Evolutionary conservation across 2,329 filamentous ascomycete species (phyloP).

Genomic region (Neofusicoccum laricinum): DNA sequence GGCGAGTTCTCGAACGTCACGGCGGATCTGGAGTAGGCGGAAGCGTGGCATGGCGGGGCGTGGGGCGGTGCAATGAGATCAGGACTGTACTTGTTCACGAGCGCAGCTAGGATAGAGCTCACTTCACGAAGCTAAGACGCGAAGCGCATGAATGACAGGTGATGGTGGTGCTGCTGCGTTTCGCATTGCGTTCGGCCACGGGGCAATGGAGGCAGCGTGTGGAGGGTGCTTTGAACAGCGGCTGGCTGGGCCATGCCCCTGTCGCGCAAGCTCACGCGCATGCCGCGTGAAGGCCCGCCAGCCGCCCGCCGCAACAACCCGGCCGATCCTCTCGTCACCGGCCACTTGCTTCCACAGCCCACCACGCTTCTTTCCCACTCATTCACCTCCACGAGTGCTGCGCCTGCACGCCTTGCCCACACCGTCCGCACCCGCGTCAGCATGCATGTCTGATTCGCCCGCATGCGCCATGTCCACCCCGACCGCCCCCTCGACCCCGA

Average conservation of each 20-base stretch:
- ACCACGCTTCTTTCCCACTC: constrained; percentile 5
- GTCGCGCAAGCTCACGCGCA: constrained; percentile 7
- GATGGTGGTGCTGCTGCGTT: constrained; percentile 4
- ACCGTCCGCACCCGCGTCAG: constrained; percentile 1
- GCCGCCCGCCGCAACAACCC: constrained; percentile 3
- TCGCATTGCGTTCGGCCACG: background rate
- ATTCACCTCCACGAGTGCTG: background rate
- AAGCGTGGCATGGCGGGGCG: background rate
- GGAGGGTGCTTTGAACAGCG: background rate
- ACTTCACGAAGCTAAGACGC: background rate
- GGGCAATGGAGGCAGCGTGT: background rate
- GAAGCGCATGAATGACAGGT: constrained; percentile 2
- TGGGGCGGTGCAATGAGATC: background rate
- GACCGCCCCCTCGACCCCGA: constrained; percentile 27
- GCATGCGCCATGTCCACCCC: constrained; percentile 30
- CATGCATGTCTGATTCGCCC: constrained; percentile 28
- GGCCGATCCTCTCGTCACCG: constrained; percentile 10
- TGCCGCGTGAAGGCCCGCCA: constrained; percentile 12
- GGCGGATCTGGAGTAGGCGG: constrained; percentile 61
- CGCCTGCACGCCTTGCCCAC: constrained; percentile 1
- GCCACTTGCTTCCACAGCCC: constrained; percentile 5
- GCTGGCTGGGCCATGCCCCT: constrained; percentile 1
- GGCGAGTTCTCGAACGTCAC: constrained; percentile 97
- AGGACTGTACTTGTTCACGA: background rate
- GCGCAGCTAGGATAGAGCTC: constrained; percentile 10